These are phyloP conservation scores for Parafenestella ontariensis DNA, from an alignment of 2,329 filamentous ascomycete genomes.

Conservation along the genomic window DNA sequence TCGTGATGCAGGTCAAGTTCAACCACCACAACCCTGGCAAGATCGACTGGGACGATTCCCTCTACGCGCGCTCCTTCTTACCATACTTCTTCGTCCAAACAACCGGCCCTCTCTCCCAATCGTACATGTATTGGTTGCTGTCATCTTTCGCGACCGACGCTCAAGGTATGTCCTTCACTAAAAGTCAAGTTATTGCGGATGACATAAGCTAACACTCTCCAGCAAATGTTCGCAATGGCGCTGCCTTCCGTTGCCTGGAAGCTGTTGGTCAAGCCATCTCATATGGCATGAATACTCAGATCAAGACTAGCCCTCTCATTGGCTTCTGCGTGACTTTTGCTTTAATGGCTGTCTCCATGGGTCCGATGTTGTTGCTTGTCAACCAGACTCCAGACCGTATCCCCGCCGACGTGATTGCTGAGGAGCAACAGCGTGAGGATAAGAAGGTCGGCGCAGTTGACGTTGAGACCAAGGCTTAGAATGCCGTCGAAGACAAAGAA, in stretches of 20 bases:
- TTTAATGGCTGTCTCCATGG: conserved; percentile 38
- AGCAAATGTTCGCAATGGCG: conserved; percentile 35
- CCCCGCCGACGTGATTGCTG: conserved; percentile 38
- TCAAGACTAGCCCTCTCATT: conserved; percentile 34
- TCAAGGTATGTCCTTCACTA: conserved; percentile 15
- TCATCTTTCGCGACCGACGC: conserved; percentile 39
- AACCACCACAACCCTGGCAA: conserved; percentile 49
- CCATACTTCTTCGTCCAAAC: conserved; percentile 59
- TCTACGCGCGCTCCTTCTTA: conserved; percentile 54
- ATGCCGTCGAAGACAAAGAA: not conserved
- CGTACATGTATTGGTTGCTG: conserved; percentile 44
- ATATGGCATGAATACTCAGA: conserved; percentile 41
- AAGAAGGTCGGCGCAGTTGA: conserved; percentile 22
- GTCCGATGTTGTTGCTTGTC: conserved; percentile 42
- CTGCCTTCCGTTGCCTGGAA: conserved; percentile 38
- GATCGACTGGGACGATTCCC: conserved; percentile 56
- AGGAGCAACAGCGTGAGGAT: conserved; percentile 25
- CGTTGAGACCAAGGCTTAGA: conserved; percentile 19
- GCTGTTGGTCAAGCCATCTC: conserved; percentile 38
- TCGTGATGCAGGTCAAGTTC: conserved; percentile 56
- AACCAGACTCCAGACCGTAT: conserved; percentile 43
- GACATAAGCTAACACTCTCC: conserved; percentile 5
- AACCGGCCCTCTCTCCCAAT: conserved; percentile 46
- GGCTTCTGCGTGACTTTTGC: conserved; percentile 44
- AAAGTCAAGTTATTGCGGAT: not conserved